Evolutionary conservation across 495 filamentous ascomycete genomes (phyloP), one percentile per base, ranked within the genome.

Genomic region (Patellaria atrata): DNA sequence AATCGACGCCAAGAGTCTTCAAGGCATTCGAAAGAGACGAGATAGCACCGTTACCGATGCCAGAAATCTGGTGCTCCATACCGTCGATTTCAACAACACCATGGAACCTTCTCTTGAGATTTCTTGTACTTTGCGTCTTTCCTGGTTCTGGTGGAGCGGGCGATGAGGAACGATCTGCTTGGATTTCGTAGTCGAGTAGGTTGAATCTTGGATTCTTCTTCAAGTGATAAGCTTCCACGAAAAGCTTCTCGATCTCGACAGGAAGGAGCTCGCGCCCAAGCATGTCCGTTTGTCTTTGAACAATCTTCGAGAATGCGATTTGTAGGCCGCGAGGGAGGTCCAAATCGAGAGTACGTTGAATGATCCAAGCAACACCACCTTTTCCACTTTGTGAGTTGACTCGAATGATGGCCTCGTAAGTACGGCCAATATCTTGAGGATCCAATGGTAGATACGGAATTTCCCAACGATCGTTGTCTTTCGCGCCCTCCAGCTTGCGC

Each of bases 381-480:
- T 97, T 97, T 35, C 89, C 89, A 41, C 74, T 82, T 53, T 97
- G 89, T 15, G 80, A 87, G 59, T 96, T 97, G 66, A 96, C 89
- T 20, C 87, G 81, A 55, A 97, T 97, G 54, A 94, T 79, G 25
- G 87, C 87, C 59, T 94, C 86, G 67, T 94, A 94, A 19, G 79
- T 94, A 8, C 87, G 75, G 16, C 89, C 89, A 35, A 96, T 94
- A 59, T 94, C 86, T 45, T 79, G 67, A 2, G 86, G 87, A 50
- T 94, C 87, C 29, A 96, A 68, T 12, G 89, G 89, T 21, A 97
- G 78, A 54, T 94, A 97, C 2, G 87, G 89, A 29, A 97, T 67
- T 30, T 67, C 53, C 75, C 75, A 79, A 17, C 60, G 60, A 36
- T 72, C 68, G 15, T 85, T 71, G 35, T 73, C 62, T 5, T 58